phyloP scores from a whole-genome alignment of 192 early-diverging fungal genomes.

The Coemansia sp. region DNA sequence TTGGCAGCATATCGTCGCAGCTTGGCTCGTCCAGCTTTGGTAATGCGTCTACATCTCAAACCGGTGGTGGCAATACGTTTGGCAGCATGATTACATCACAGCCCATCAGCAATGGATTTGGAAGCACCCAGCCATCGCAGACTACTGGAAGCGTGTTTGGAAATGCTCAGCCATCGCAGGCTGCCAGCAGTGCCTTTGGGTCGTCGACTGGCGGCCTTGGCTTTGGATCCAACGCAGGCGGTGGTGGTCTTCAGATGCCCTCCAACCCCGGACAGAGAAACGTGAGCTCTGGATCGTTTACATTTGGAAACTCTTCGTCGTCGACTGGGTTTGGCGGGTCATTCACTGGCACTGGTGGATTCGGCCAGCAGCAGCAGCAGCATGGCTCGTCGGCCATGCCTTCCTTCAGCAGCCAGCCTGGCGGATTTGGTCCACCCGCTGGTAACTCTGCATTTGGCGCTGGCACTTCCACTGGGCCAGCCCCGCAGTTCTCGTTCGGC shows the following conservation, averaged over 20 bases:
- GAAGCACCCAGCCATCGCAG: slow-evolving; percentile 7
- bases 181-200: slow-evolving; percentile 14
- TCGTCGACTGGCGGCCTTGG: slow-evolving; percentile 18
- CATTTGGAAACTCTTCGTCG: slow-evolving; percentile 23
- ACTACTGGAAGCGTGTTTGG: slow-evolving; percentile 18
- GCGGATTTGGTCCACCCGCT: slow-evolving; percentile 30
- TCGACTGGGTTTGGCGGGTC: slow-evolving; percentile 29
- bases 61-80: background rate
- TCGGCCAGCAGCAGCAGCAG: slow-evolving; percentile 18
- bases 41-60: background rate
- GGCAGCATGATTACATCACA: slow-evolving; percentile 10
- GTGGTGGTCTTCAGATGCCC: too few species aligned
- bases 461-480: slow-evolving; percentile 6
- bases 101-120: slow-evolving; percentile 13
- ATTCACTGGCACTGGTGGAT: background rate
- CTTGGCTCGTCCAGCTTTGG: slow-evolving; percentile 4
- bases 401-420: slow-evolving; percentile 15
- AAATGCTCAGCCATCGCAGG: background rate
- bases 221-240: background rate
- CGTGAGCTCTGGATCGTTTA: slow-evolving; percentile 17
- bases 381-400: slow-evolving; percentile 15
- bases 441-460: slow-evolving; percentile 27
- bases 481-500: slow-evolving; percentile 37
- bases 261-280: background rate
- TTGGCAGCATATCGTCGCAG: slow-evolving; percentile 18